phyloP scores from a whole-genome alignment of 164 flowering plant species.

The Sedum album region DNA sequence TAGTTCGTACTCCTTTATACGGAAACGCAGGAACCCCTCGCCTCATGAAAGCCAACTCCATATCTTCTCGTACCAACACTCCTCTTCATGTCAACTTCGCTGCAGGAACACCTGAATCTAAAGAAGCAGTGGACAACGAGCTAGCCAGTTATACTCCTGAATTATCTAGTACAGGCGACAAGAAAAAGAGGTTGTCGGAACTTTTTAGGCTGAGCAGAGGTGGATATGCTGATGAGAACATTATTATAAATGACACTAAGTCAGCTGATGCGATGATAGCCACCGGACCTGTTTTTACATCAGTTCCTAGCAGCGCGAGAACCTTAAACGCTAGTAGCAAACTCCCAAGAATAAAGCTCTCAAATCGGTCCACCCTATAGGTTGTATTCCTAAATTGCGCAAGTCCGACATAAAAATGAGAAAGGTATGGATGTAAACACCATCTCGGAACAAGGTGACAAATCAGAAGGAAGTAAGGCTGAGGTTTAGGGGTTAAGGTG shows the following conservation, averaged over 20 bases:
- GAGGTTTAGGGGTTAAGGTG: too few species aligned
- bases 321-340: neutral
- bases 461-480: too few species aligned
- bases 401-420: neutral
- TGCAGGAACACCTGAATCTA: neutral
- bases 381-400: neutral
- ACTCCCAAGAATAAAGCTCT: neutral
- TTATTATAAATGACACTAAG: neutral
- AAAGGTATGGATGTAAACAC: neutral
- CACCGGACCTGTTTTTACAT: neutral
- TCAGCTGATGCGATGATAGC: neutral
- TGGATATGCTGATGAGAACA: neutral
- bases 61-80: neutral
- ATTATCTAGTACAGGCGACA: neutral
- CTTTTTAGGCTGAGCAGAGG: neutral
- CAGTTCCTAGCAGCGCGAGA: neutral
- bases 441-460: too few species aligned
- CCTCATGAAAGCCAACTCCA: neutral
- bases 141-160: constrained; percentile 7
- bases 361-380: neutral
- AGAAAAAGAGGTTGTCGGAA: neutral
- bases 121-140: constrained; percentile 12
- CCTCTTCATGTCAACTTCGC: neutral
- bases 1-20: constrained; percentile 12
- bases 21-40: neutral